Base-by-base conservation (phyloP, 176 grass and related monocot genomes). In the Oryza meyeriana region DNA sequence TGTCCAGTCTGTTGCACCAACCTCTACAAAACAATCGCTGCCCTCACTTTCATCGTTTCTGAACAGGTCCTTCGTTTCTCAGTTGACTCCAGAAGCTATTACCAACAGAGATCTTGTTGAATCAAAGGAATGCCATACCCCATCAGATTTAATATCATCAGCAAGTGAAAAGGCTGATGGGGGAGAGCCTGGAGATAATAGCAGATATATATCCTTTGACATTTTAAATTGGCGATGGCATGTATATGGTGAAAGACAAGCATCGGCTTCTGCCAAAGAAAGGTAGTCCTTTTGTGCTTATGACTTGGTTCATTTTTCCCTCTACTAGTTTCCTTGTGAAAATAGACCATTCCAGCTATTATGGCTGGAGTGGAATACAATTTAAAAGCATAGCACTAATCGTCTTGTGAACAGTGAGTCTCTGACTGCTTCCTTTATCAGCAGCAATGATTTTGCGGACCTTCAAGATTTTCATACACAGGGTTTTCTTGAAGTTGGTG, bases 161-260 rank as follows among this genome's bases (percentile, higher is more conserved):
- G 45, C 45, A 81, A 85, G 42, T 58, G 88, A 98, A 84, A 89
- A 89, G 78, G 82, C 78, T 77, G 88, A 80, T 74, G 74, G 71
- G 33, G 75, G 73, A 74, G 79, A 86, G 12, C 48, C 44, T 61
- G 84, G 81, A 74, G 91, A 91, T 86, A 80, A 79, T 85, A 87
- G 25, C 76, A 95, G 93, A 86, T 98, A 95, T 85, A 89, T 98
- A 90, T 87, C 90, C 69, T 90, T 87, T 31, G 96, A 95, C 84
- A 89, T 98, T 52, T 66, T 93, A 67, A 91, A 91, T 79, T 98
- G 93, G 93, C 81, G 96, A 89, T 98, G 96, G 96, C 90, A 73
- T 88, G 65, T 88, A 25, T 81, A 85, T 40, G 75, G 87, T 48
- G 88, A 91, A 89, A 66, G 79, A 2, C 85, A 84, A 82, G 8